Evolutionary conservation across 164 flowering plant genomes (phyloP).

Genomic region (Warburgia ugandensis): DNA sequence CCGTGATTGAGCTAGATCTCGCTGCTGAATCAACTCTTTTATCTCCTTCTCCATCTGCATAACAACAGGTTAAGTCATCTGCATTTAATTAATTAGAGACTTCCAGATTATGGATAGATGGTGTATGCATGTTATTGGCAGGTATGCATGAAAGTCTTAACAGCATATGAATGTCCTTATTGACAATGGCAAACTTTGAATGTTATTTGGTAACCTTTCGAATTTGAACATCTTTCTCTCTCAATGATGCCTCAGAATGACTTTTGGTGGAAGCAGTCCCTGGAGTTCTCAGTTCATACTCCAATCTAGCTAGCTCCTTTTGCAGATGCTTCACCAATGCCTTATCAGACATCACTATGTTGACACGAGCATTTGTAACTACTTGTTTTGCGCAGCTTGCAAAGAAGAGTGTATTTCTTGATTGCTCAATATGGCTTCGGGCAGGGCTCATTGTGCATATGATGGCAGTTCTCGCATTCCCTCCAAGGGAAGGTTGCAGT

Average conservation of each 20-base stretch:
- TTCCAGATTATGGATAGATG: background rate
- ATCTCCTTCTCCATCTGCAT: conserved; percentile 86
- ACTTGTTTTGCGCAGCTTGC: conserved; percentile 95
- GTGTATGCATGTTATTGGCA: no score
- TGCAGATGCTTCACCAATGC: conserved; percentile 82
- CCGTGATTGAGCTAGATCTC: conserved; percentile 83
- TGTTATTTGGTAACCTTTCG: conserved; percentile 49
- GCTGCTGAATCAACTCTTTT: conserved; percentile 57
- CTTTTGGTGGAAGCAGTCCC: conserved; percentile 21
- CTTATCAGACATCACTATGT: conserved; percentile 86
- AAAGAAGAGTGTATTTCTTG: conserved; percentile 87
- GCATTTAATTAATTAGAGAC: conserved; percentile 6
- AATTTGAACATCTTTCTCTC: conserved; percentile 82
- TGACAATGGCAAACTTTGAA: background rate
- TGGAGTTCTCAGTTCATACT: conserved; percentile 48
- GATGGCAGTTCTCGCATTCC: conserved; percentile 92
- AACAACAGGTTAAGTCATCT: conserved; percentile 7
- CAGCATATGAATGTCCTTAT: no score
- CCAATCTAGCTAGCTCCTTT: conserved; percentile 68
- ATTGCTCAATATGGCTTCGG: conserved; percentile 79
- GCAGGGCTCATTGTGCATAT: conserved; percentile 97
- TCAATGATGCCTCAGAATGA: conserved; percentile 36
- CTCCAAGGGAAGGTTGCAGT: conserved; percentile 81
- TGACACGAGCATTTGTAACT: conserved; percentile 71
- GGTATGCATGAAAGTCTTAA: no score